Evolutionary conservation across 2,329 filamentous ascomycete species (phyloP).

Genomic region (Monosporascus ibericus): DNA sequence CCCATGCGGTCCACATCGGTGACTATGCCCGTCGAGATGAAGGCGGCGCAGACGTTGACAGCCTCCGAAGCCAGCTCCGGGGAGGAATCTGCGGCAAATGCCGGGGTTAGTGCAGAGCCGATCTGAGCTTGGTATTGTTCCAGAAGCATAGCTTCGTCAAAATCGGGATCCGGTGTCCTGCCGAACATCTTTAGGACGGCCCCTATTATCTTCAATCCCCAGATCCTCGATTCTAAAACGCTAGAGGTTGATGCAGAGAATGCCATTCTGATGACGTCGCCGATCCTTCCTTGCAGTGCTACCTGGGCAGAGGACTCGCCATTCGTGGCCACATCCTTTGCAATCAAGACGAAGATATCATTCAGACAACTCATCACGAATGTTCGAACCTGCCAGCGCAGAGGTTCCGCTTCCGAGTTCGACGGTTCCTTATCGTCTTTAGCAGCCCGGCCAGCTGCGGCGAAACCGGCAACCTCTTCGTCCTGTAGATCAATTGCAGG

Average conservation of each 20-base stretch:
- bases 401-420: conserved; percentile 69
- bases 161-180: conserved; percentile 90
- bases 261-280: conserved; percentile 91
- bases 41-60: conserved; percentile 95
- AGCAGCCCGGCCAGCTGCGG: conserved; percentile 57
- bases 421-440: conserved; percentile 46
- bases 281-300: conserved; percentile 75
- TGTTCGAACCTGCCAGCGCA: conserved; percentile 92
- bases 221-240: conserved; percentile 82
- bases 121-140: conserved; percentile 99
- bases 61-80: conserved; percentile 93
- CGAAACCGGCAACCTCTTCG: conserved; percentile 95
- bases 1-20: conserved; percentile 99
- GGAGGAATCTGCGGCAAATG: conserved; percentile 92
- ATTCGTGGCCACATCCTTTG: conserved; percentile 71
- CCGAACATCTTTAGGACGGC: conserved; percentile 94
- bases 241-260: conserved; percentile 95
- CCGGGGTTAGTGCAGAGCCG: conserved; percentile 89
- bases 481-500: conserved; percentile 77
- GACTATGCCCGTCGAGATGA: conserved; percentile 94
- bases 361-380: conserved; percentile 88
- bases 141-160: conserved; percentile 90
- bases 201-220: conserved; percentile 89
- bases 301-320: conserved; percentile 72
- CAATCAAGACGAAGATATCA: conserved; percentile 73